Base-by-base conservation (phyloP, 768 basidiomycete species). In the Trametes meyenii region DNA sequence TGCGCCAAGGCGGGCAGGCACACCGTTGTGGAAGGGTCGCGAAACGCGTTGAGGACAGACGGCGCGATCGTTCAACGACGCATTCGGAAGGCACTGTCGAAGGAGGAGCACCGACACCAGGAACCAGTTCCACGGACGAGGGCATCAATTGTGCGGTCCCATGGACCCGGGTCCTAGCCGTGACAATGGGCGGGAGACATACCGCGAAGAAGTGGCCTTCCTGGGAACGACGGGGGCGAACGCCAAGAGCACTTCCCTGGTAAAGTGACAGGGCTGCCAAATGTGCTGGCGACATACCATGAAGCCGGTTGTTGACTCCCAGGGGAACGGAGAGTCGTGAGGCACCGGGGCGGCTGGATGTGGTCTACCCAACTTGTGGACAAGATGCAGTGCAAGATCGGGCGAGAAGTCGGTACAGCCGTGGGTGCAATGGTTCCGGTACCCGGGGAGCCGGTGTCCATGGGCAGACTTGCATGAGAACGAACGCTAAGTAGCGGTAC, bases 121-220 rank as follows among this genome's bases (percentile, higher is more conserved):
- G 56, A 42, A 58, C 56, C 56, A 24, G 10, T 50, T 26, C 56
- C 56, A 58, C 56, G 56, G 56, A 42, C 24, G 48, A 38, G 56
- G 46, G 26, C 45, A 23, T 33, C 43, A 21, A 21, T 23, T 48
- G 45, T 26, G 38, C 36, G 24, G 5, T 16, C 24, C 56, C 56
- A 46, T 26, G 56, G 56, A 50, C 21, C 56, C 48, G 56, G 56
- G 29, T n/a, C 48, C 46, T 36, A 36, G 33, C 44, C 17, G 19
- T 3, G 48, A 50, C 48, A 36, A 26, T 23, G 38, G 48, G 12
- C 17, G 24, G 48, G 26, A 26, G 38, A 48, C 56, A 23, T 42
- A 42, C 56, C 48, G 44, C 35, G 39, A 35, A 29, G 29, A 23
- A 36, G 17, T 35, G 21, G 36, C 5, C 3, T 8, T 13, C 39